Conservation (phyloP, 805 yeast genomes). For the Starmera dryadoides region DNA sequence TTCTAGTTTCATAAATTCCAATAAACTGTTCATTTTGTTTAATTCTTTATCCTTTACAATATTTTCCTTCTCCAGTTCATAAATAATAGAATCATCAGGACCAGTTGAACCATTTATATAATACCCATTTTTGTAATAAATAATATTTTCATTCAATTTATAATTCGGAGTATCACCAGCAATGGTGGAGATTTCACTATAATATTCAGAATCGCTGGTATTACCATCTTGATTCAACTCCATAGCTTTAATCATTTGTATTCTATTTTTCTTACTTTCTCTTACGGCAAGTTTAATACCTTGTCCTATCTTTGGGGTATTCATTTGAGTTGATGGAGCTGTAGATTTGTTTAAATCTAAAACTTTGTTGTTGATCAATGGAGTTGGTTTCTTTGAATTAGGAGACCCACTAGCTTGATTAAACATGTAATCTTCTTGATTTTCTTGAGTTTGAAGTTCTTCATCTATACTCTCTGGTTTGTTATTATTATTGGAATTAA, state of each 20-base stretch:
- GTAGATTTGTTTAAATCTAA: background rate
- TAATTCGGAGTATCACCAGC: constrained; percentile 21
- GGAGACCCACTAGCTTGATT: constrained; percentile 13
- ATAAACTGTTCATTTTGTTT: constrained; percentile 10
- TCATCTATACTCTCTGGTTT: background rate
- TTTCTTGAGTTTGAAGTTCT: background rate
- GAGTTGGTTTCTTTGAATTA: constrained; percentile 5
- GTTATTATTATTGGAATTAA: background rate
- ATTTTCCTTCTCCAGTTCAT: constrained; percentile 14
- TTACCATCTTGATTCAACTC: constrained; percentile 6
- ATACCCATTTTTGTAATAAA: constrained; percentile 20
- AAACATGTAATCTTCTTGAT: constrained; percentile 1
- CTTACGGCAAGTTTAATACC: constrained; percentile 20
- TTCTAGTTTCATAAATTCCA: constrained; percentile 18
- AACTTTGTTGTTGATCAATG: background rate
- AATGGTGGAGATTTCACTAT: constrained; percentile 19
- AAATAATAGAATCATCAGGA: constrained; percentile 13
- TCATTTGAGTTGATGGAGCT: background rate
- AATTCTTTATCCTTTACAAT: constrained; percentile 16
- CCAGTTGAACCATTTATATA: constrained; percentile 8
- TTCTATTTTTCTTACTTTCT: constrained; percentile 17
- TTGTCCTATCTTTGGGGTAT: constrained; percentile 16
- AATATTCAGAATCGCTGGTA: constrained; percentile 17
- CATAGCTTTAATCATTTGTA: constrained; percentile 11
- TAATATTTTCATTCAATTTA: constrained; percentile 11